Base-by-base conservation (phyloP, 495 filamentous ascomycete species). In the Neurospora sp. region DNA sequence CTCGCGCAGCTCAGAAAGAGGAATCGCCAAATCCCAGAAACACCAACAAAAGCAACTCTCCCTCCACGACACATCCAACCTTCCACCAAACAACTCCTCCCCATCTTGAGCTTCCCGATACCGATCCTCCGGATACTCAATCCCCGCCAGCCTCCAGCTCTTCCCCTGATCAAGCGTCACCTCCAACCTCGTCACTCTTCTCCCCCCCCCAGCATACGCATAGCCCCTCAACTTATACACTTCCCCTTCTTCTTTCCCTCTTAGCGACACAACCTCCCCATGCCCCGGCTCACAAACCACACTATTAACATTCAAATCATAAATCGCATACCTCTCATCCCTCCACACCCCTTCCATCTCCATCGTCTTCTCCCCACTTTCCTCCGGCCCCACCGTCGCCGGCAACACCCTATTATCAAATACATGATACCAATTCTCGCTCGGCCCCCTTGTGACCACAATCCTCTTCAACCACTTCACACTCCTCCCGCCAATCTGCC, bases 401-500 rank as follows among this genome's bases (percentile, higher is more conserved):
- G 95, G 95, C 68, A 98, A 81, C 9, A 98, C 94, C 65, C 95
- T 84, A 75, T 98, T 98, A 78, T 98, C 95, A 77, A 96, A 93
- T 71, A 96, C 93, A 80, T 98, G 95, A 75, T 98, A 98, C 94
- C 94, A 97, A 75, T 97, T 97, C 69, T 95, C 91, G 77, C 93
- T 97, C 0, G 95, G 95, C 4, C 81, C 80, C 7, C 89, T 87
- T 0, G 94, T 96, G 68, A 98, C 77, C 40, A 94, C 91, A 69
- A 98, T 86, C 53, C 86, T 90, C 84, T 92, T 97, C 74, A 98
- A 77, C 95, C 95, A 98, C 81, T 98, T 98, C 38, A 98, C 94
- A 80, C 94, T 97, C 68, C 95, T 86, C 7, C 94, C 95, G 53
- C 95, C 95, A 74, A 98, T 98, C 81, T 97, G 94, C 4, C 95